Evolutionary conservation across 148 eudicot genomes (phyloP).

Genomic region (Rhododendron ovatum): DNA sequence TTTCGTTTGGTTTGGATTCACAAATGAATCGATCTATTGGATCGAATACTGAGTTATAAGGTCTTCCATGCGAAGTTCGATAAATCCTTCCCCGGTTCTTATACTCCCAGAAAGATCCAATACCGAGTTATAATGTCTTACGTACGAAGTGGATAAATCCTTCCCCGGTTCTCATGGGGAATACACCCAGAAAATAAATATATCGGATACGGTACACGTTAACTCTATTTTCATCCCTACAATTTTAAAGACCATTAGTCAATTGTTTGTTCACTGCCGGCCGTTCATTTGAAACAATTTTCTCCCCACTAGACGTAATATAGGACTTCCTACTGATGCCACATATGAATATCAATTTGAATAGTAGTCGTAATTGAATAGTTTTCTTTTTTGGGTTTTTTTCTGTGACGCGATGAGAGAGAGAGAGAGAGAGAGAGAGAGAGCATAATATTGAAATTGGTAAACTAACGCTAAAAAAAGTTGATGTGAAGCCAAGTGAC

Average conservation of each 20-base stretch:
- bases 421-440: not conserved
- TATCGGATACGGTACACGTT: not conserved
- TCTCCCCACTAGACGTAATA: not conserved
- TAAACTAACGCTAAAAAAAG: not conserved
- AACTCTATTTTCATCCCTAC: not conserved
- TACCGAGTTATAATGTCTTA: too few species aligned
- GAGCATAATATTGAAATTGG: not conserved
- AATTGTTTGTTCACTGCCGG: not conserved
- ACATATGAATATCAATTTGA: not conserved
- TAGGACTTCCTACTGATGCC: not conserved
- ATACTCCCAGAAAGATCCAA: not conserved
- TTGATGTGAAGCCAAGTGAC: not conserved
- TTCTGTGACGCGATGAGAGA: not conserved
- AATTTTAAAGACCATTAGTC: not conserved
- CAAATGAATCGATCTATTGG: not conserved
- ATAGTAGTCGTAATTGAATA: not conserved
- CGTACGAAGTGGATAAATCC: not conserved
- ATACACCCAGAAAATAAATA: not conserved
- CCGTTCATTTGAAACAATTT: not conserved
- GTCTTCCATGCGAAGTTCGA: not conserved
- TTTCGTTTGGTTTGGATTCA: not conserved
- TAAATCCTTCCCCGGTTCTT: not conserved
- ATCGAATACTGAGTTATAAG: not conserved
- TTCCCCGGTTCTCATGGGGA: not conserved
- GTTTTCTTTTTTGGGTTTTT: not conserved